phyloP scores from a whole-genome alignment of 495 filamentous ascomycete genomes.

The Trichocladium antarcticum region DNA sequence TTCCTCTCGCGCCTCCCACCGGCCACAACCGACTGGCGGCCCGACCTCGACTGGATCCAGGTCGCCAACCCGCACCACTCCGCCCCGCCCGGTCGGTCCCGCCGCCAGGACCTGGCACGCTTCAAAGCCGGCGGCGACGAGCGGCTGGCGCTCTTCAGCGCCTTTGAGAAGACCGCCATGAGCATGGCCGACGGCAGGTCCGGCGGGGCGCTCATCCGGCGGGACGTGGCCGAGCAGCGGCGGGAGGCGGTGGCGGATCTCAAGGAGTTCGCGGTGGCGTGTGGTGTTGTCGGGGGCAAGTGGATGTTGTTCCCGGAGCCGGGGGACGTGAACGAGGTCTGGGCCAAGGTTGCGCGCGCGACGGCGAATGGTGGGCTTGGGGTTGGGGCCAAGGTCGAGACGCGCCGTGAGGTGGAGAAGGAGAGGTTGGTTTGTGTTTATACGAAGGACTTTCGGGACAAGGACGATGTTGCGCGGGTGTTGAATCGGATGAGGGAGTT shows the following conservation, averaged over 20 bases:
- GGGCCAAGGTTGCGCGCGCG: conserved; percentile 52
- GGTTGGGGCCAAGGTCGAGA: conserved; percentile 56
- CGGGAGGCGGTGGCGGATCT: conserved; percentile 43
- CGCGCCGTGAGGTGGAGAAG: conserved; percentile 29
- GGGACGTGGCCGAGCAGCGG: conserved; percentile 40
- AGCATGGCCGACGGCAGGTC: not conserved
- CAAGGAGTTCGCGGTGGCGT: conserved; percentile 38
- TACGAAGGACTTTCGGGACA: conserved; percentile 60
- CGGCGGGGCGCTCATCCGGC: not conserved
- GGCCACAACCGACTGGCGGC: conserved; percentile 37
- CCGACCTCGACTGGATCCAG: conserved; percentile 53
- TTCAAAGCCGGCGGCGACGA: conserved; percentile 27
- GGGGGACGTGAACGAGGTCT: conserved; percentile 48
- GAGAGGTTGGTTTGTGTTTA: conserved; percentile 62
- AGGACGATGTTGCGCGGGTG: conserved; percentile 56
- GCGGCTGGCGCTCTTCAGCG: conserved; percentile 26
- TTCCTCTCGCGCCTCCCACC: conserved; percentile 61
- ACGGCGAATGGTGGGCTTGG: conserved; percentile 56
- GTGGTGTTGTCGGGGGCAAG: conserved; percentile 23
- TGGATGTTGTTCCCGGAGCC: conserved; percentile 71
- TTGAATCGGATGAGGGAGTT: conserved; percentile 47
- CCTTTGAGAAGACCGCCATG: conserved; percentile 19
- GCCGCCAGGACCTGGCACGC: conserved; percentile 8
- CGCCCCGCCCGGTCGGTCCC: conserved; percentile 16
- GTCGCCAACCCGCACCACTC: conserved; percentile 50